Conservation (phyloP, 192 early-diverging fungal genomes). For the Coemansia sp. region DNA sequence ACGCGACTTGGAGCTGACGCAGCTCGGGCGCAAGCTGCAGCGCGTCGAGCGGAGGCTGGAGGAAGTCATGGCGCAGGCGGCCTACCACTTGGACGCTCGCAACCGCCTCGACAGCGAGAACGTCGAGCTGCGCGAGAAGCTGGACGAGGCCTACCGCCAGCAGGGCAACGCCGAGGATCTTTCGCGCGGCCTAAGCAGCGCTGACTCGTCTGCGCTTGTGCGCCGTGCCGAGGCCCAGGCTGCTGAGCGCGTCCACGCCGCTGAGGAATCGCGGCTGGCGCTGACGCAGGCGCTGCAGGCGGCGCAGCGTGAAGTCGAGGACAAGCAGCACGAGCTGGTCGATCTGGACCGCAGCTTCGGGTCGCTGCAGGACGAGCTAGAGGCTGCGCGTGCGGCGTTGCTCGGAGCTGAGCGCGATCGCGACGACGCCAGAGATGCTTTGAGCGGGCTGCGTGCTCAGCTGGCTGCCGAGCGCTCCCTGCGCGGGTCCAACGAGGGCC, state of each 20-base stretch:
- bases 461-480: slow-evolving; percentile 38
- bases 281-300: slow-evolving; percentile 76
- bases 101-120: slow-evolving; percentile 61
- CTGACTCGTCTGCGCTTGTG: slow-evolving; percentile 12
- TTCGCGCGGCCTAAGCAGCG: slow-evolving; percentile 59
- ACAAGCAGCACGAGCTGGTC: slow-evolving; percentile 67
- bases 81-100: slow-evolving; percentile 69
- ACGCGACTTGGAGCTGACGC: slow-evolving; percentile 63
- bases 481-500: slow-evolving; percentile 51
- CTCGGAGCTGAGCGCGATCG: slow-evolving; percentile 47
- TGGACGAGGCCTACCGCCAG: slow-evolving; percentile 56
- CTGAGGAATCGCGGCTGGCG: slow-evolving; percentile 82
- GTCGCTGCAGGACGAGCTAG: slow-evolving; percentile 50
- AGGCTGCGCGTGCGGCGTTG: slow-evolving; percentile 30
- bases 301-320: slow-evolving; percentile 77
- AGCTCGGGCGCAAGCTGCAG: slow-evolving; percentile 62
- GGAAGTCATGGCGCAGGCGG: slow-evolving; percentile 69
- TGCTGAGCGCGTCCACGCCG: slow-evolving; percentile 72
- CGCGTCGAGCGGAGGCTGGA: slow-evolving; percentile 69
- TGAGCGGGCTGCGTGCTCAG: slow-evolving; percentile 37
- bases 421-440: slow-evolving; percentile 40
- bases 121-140: slow-evolving; percentile 67
- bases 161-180: slow-evolving; percentile 62
- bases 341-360: slow-evolving; percentile 57
- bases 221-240: slow-evolving; percentile 61